Percentiles rank a stretch among this genome's conserved stretches.
These are phyloP conservation scores for Exophiala sideris DNA, from an alignment of 2,329 filamentous ascomycete species.

Conservation along the genomic window DNA sequence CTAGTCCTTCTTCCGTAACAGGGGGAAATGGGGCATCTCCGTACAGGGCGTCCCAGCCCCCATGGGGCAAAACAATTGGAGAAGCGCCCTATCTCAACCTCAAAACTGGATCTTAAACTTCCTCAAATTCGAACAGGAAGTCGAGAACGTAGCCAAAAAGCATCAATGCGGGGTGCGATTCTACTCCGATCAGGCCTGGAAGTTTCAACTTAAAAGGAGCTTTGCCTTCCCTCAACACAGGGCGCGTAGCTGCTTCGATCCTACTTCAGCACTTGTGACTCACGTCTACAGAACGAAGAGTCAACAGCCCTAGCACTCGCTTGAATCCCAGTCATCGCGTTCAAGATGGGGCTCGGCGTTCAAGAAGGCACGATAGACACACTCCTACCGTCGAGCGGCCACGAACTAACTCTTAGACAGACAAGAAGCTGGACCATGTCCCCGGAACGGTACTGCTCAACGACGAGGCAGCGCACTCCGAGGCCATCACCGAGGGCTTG, in stretches of 20 bases:
- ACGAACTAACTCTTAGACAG: constrained; percentile 5
- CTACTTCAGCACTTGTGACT: neutral
- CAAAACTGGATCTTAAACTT: too few species aligned
- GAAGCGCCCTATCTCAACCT: constrained; percentile 4
- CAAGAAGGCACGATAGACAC: constrained; percentile 9
- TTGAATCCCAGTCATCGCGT: neutral
- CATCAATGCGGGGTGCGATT: neutral
- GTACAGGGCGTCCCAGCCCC: neutral
- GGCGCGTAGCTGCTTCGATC: neutral
- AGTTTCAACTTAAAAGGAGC: too few species aligned
- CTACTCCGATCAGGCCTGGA: too few species aligned
- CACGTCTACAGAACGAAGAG: too few species aligned
- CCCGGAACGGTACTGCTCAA: constrained; percentile 23
- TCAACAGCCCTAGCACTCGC: neutral
- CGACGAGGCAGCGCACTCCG: constrained; percentile 21
- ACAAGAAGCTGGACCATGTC: constrained; percentile 23
- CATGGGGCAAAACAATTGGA: constrained; percentile 9
- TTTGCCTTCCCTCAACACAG: too few species aligned
- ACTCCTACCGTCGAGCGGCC: neutral
- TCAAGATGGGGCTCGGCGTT: constrained; percentile 21
- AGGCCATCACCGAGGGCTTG: constrained; percentile 17
- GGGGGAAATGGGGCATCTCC: constrained; percentile 9
- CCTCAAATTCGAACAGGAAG: too few species aligned
- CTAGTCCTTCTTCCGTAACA: too few species aligned
- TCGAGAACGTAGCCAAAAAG: neutral